phyloP scores from a whole-genome alignment of 2,329 filamentous ascomycete genomes.

The Nemania sp. region DNA sequence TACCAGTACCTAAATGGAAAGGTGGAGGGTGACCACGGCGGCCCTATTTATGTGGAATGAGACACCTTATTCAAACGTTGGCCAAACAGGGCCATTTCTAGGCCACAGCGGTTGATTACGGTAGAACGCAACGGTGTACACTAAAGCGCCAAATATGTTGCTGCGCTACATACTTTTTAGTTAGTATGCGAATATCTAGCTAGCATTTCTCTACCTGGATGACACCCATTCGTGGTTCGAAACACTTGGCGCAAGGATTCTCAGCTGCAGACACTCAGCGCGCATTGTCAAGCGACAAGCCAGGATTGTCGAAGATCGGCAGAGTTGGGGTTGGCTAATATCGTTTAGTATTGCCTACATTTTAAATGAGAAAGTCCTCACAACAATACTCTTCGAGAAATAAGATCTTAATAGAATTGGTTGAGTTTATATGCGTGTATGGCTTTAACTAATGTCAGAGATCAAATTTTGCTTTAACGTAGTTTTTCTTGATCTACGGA shows the following conservation, averaged over 20 bases:
- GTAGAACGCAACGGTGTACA: background rate
- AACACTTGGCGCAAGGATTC: no score
- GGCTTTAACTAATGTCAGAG: no score
- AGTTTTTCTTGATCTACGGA: no score
- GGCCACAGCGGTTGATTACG: background rate
- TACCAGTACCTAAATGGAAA: background rate
- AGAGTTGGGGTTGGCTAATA: background rate
- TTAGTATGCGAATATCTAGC: background rate
- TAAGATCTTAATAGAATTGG: no score
- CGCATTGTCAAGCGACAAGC: background rate
- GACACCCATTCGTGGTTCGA: no score
- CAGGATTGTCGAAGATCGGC: background rate
- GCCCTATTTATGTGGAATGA: background rate
- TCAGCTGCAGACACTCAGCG: background rate
- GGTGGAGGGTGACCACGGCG: background rate
- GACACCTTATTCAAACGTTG: constrained; percentile 1
- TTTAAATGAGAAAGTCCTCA: no score
- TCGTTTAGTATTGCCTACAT: background rate
- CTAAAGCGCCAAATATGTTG: background rate
- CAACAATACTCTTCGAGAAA: no score
- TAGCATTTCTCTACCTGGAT: background rate
- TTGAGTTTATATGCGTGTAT: no score
- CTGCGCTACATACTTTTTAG: no score
- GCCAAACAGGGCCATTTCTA: background rate
- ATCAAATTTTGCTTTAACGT: no score